phyloP scores from a whole-genome alignment of 192 early-diverging fungal genomes.

The Backusella luteola region DNA sequence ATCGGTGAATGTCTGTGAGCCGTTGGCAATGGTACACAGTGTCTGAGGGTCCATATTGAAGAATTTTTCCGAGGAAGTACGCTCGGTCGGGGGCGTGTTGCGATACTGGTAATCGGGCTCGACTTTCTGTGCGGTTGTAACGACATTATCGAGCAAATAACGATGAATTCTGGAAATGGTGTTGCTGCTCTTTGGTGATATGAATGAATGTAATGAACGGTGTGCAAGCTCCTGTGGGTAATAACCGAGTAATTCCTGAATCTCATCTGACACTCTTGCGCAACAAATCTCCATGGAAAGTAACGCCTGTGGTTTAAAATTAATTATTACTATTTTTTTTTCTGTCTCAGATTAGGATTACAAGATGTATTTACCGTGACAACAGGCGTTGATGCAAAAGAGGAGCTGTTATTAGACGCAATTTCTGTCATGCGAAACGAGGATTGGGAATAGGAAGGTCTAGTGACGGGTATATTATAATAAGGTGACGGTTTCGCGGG shows the following conservation, averaged over 20 bases:
- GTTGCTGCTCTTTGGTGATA: slow-evolving; percentile 36
- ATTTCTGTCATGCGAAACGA: slow-evolving; percentile 9
- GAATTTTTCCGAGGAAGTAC: slow-evolving; percentile 27
- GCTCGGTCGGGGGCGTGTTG: slow-evolving; percentile 18
- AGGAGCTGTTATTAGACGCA: background rate
- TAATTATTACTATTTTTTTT: background rate
- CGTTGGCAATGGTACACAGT: slow-evolving; percentile 36
- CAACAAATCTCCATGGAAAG: slow-evolving; percentile 48
- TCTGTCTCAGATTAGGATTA: background rate
- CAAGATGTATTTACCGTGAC: background rate
- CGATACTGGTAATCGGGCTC: slow-evolving; percentile 13
- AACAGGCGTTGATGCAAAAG: background rate
- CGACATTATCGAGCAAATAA: slow-evolving; percentile 40
- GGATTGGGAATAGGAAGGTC: background rate
- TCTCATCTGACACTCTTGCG: slow-evolving; percentile 51
- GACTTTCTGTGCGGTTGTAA: slow-evolving; percentile 25
- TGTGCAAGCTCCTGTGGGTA: slow-evolving; percentile 51
- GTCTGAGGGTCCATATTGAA: slow-evolving; percentile 24
- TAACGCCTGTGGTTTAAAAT: slow-evolving; percentile 27
- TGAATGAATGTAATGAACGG: slow-evolving; percentile 42
- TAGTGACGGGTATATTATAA: background rate
- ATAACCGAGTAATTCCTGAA: slow-evolving; percentile 43
- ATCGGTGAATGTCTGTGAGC: slow-evolving; percentile 44
- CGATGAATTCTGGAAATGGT: slow-evolving; percentile 34
- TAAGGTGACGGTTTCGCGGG: background rate